phyloP scores from a whole-genome alignment of 2,329 filamentous ascomycete genomes.

The Colletotrichum chrysophilum region DNA sequence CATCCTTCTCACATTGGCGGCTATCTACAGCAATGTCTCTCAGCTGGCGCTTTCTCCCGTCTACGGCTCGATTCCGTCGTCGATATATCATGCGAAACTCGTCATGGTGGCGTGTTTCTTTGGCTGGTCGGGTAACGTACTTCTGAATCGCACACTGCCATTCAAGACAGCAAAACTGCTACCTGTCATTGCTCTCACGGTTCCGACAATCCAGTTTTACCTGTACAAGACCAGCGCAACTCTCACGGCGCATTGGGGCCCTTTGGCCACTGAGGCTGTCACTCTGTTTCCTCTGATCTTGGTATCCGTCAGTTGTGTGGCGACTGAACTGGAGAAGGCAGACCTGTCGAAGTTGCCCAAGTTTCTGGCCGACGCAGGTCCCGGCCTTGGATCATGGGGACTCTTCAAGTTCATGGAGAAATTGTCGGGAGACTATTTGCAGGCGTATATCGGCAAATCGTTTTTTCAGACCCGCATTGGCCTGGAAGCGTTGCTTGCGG shows the following conservation, averaged over 20 bases:
- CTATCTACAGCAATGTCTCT: conserved; percentile 72
- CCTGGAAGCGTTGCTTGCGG: conserved; percentile 71
- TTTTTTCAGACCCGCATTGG: conserved; percentile 74
- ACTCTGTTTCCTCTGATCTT: conserved; percentile 74
- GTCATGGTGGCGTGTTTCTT: conserved; percentile 71
- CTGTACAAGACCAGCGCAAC: conserved; percentile 70
- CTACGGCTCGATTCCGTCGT: conserved; percentile 83
- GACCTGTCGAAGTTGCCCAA: conserved; percentile 60
- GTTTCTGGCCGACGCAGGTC: conserved; percentile 66
- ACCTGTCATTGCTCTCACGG: conserved; percentile 76
- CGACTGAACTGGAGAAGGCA: conserved; percentile 67
- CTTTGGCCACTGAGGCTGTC: conserved; percentile 74
- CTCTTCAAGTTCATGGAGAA: conserved; percentile 62
- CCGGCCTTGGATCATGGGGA: conserved; percentile 70
- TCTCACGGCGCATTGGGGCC: conserved; percentile 75
- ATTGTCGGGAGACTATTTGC: conserved; percentile 42
- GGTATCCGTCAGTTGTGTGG: conserved; percentile 68
- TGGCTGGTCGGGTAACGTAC: conserved; percentile 73
- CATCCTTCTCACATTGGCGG: conserved; percentile 61
- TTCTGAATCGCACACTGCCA: conserved; percentile 54
- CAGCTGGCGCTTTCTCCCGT: conserved; percentile 82
- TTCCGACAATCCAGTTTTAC: conserved; percentile 75
- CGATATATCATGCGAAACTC: conserved; percentile 72
- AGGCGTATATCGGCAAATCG: conserved; percentile 62
- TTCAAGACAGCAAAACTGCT: conserved; percentile 59